Evolutionary conservation across 345 rosid species (phyloP).

Genomic region (Passiflora organensis): DNA sequence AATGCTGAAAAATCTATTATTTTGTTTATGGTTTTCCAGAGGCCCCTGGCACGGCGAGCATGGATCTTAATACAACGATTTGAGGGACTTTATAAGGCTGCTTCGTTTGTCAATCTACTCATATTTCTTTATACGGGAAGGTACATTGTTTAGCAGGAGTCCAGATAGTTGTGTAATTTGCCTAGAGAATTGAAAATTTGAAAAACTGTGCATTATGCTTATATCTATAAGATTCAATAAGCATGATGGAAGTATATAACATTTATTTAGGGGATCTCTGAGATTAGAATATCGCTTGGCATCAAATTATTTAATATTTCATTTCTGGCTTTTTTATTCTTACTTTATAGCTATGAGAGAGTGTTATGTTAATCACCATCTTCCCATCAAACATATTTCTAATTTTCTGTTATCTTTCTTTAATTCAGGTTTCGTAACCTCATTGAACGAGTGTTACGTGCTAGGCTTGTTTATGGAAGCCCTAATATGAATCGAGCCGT

Average conservation of each 20-base stretch:
- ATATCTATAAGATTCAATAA: background rate
- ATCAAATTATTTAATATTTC: background rate
- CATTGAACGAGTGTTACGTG: constrained; percentile 79
- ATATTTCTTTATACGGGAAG: constrained; percentile 89
- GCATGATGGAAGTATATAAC: background rate
- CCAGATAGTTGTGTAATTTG: background rate
- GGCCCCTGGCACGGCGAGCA: constrained; percentile 75
- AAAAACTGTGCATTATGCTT: background rate
- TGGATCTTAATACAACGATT: constrained; percentile 73
- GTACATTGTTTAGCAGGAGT: constrained; percentile 27
- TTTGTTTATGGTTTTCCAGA: constrained; percentile 36
- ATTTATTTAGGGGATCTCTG: too few relatives aligned
- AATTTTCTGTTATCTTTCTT: background rate
- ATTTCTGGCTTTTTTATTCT: too few relatives aligned
- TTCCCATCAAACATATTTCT: background rate
- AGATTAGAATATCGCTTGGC: too few relatives aligned
- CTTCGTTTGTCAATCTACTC: constrained; percentile 80
- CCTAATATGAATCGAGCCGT: constrained; percentile 96
- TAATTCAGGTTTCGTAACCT: constrained; percentile 82
- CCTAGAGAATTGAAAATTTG: constrained; percentile 1
- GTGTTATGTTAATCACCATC: background rate
- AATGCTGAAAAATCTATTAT: background rate
- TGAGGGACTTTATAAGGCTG: constrained; percentile 88
- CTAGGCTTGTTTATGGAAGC: constrained; percentile 85
- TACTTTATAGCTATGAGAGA: background rate